phyloP scores from a whole-genome alignment of 495 filamentous ascomycete genomes.

The Physcia stellaris region DNA sequence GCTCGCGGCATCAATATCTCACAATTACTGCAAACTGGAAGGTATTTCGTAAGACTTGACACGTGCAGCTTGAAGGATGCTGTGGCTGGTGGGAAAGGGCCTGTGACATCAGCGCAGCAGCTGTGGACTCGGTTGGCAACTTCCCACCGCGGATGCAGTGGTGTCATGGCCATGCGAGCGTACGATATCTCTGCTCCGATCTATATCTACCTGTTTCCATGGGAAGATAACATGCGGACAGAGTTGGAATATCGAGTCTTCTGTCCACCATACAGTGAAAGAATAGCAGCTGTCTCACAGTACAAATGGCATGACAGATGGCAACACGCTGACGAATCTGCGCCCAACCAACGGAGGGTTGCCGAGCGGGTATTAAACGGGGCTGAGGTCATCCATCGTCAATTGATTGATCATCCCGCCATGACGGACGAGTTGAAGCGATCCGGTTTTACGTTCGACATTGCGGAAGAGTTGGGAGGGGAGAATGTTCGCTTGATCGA shows the following conservation, averaged over 20 bases:
- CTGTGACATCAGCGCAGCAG: conserved; percentile 11
- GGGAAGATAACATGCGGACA: conserved; percentile 15
- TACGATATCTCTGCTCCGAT: conserved; percentile 7
- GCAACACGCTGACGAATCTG: conserved; percentile 10
- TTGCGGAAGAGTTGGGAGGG: conserved; percentile 2
- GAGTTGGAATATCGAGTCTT: conserved; percentile 22
- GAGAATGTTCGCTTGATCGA: conserved; percentile 10
- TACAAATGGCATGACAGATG: conserved; percentile 22
- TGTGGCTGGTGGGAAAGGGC: conserved; percentile 8
- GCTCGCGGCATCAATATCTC: not conserved
- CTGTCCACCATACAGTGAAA: conserved; percentile 13
- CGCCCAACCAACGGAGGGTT: conserved; percentile 2
- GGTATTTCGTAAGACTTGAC: conserved; percentile 20
- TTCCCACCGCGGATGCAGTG: conserved; percentile 12
- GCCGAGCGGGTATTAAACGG: conserved; percentile 8
- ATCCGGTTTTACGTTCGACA: conserved; percentile 8
- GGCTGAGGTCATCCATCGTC: conserved; percentile 1
- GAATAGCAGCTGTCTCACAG: conserved; percentile 22
- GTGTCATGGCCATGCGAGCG: conserved; percentile 3
- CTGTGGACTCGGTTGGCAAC: conserved; percentile 18
- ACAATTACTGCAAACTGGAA: conserved; percentile 12
- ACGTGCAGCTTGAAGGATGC: conserved; percentile 23
- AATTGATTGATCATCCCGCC: conserved; percentile 4
- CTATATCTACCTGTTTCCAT: conserved; percentile 19
- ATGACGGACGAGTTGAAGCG: conserved; percentile 6